These are phyloP conservation scores for Solanum bulbocastanum DNA, from an alignment of 257 asterid species.

Conservation along the genomic window DNA sequence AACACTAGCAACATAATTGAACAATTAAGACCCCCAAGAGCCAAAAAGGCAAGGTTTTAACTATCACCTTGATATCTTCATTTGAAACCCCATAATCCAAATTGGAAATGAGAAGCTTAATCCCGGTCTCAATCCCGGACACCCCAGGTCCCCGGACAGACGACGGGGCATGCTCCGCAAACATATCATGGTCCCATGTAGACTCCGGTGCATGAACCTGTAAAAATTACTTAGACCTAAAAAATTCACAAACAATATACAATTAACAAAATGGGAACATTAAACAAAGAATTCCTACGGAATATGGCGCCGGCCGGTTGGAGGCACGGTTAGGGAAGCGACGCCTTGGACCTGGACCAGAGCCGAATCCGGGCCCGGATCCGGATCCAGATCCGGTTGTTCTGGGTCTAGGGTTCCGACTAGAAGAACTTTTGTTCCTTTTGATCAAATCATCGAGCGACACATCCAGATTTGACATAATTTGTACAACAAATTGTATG, in stretches of 20 bases:
- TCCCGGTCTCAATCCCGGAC: conserved; percentile 84
- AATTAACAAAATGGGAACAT: not conserved
- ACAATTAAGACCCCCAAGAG: not conserved
- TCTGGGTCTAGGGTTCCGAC: conserved; percentile 6
- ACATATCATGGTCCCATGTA: conserved; percentile 86
- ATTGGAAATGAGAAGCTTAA: conserved; percentile 77
- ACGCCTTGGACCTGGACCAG: conserved; percentile 76
- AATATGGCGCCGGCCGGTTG: conserved; percentile 63
- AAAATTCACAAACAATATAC: not conserved
- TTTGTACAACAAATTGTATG: not conserved
- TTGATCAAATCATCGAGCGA: conserved; percentile 90
- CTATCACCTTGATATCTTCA: conserved; percentile 77
- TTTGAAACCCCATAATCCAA: conserved; percentile 87
- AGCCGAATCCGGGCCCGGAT: conserved; percentile 38
- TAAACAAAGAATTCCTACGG: not conserved
- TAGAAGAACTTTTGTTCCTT: conserved; percentile 62
- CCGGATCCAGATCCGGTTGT: conserved; percentile 43
- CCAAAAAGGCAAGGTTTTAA: not conserved
- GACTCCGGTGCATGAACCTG: conserved; percentile 69
- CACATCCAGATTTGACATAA: conserved; percentile 78
- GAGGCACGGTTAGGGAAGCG: conserved; percentile 58
- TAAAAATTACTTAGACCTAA: not conserved
- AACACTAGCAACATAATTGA: not conserved
- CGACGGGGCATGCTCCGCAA: conserved; percentile 25
- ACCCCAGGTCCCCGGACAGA: conserved; percentile 34